Evolutionary conservation across 1,284 basidiomycete genomes (phyloP).

Genomic region (Moniliella sp.): DNA sequence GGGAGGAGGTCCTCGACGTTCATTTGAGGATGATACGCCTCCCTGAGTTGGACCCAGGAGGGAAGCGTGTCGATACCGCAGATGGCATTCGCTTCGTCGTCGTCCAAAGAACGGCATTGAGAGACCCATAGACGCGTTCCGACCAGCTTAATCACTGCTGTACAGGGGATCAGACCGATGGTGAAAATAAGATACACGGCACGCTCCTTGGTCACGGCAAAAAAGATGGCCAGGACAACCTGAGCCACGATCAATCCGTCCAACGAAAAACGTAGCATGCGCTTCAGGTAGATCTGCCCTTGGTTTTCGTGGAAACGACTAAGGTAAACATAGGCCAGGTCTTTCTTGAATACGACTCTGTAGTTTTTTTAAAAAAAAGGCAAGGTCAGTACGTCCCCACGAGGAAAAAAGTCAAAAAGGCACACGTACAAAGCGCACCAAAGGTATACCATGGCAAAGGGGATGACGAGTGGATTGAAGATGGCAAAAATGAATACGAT

Average conservation of each 20-base stretch:
- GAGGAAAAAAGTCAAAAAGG: constrained; percentile 2
- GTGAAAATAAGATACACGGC: constrained; percentile 45
- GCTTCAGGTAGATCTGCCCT: constrained; percentile 50
- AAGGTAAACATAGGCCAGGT: constrained; percentile 65
- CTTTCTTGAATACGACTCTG: constrained; percentile 53
- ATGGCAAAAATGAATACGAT: constrained; percentile 55
- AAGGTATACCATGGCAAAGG: constrained; percentile 24
- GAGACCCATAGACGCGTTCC: constrained; percentile 40
- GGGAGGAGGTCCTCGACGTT: too few relatives aligned
- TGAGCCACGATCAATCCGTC: constrained; percentile 49
- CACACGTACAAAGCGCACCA: constrained; percentile 9
- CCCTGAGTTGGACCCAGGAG: too few relatives aligned
- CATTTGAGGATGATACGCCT: too few relatives aligned
- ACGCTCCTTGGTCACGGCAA: constrained; percentile 51
- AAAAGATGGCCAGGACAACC: constrained; percentile 55
- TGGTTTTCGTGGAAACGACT: constrained; percentile 61
- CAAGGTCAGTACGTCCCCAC: neutral
- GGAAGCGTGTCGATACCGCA: constrained; percentile 31
- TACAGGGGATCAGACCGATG: constrained; percentile 51
- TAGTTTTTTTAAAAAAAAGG: neutral
- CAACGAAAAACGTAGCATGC: constrained; percentile 57
- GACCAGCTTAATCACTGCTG: constrained; percentile 49
- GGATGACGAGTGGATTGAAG: constrained; percentile 50
- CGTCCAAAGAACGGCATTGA: constrained; percentile 48
- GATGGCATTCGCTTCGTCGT: constrained; percentile 41